Conservation (phyloP, 2,329 filamentous ascomycete species). For the Zymoseptoria pseudotritici region DNA sequence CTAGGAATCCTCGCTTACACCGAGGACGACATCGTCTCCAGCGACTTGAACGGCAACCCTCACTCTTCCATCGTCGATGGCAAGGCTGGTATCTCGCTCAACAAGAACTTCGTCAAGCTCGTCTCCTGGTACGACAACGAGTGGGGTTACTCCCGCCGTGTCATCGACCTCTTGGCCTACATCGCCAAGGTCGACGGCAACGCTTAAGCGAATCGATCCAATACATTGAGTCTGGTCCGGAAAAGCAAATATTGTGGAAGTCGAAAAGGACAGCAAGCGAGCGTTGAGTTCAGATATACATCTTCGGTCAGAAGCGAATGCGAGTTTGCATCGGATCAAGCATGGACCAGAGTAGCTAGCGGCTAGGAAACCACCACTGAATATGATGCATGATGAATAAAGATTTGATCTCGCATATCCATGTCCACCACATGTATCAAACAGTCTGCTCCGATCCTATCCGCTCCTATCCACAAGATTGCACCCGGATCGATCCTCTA, state of each 20-base stretch:
- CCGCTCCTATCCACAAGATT: too few species aligned
- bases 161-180: slow-evolving; percentile 42
- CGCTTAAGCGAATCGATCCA: slow-evolving; percentile 15
- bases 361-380: slow-evolving; percentile 6
- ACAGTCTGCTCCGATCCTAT: too few species aligned
- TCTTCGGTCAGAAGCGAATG: background rate
- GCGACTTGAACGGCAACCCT: slow-evolving; percentile 85
- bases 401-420: background rate
- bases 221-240: background rate
- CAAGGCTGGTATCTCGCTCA: slow-evolving; percentile 97
- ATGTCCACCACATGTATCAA: background rate
- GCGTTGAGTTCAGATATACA: background rate
- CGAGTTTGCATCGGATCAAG: background rate
- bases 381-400: slow-evolving; percentile 3
- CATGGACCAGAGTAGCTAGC: slow-evolving; percentile 9
- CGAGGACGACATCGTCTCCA: slow-evolving; percentile 93
- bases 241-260: slow-evolving; percentile 1
- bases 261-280: background rate
- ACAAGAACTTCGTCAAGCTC: slow-evolving; percentile 98
- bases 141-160: slow-evolving; percentile 95
- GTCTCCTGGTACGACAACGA: slow-evolving; percentile 86
- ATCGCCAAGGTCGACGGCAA: slow-evolving; percentile 35
- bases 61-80: slow-evolving; percentile 98
- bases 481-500: background rate
- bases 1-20: slow-evolving; percentile 85